Base-by-base conservation (phyloP, 148 eudicot genomes). In the Polygonum maritimum region DNA sequence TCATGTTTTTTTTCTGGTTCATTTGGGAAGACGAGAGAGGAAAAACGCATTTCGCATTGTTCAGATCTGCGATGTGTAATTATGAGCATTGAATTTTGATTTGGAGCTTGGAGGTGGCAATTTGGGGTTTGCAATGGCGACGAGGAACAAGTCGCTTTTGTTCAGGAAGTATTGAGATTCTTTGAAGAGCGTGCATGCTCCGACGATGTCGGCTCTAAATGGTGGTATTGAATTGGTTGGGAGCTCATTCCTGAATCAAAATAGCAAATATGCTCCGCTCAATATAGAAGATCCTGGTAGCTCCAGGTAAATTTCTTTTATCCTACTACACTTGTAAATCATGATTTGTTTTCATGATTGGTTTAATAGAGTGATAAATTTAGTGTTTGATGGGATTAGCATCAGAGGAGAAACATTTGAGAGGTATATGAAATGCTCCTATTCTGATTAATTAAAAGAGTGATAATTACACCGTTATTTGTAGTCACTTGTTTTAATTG, bases 121-220 rank as follows among this genome's bases (percentile, higher is more conserved):
- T 11, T 74, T 45, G 0, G 75, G 0, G 75, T 73, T 69, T 52
- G 0, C 74, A 81, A 94, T 94, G 98, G 90, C 98, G 83, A 82
- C 87, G 65, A 86, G 98, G 78, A 94, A 91, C 74, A 76, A 91
- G 75, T 88, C 98, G 58, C 48, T 88, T 9, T 47, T 91, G 89
- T 94, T 75, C 55, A 85, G 81, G 76, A 91, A 85, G 81, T 89
- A 91, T 70, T 85, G 97, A 58, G 94, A 94, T 75, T 92, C 97
- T 8, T 83, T 94, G 69, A 91, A 91, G 83, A 88, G 88, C 80
- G 97, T 87, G 13, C 81, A 92, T 36, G 75, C 72, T 74, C 88
- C 94, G 74, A 71, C 85, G 67, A 78, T 77, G 58, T 80, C 86
- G 35, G 74, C 86, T 9, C 77, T 45, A 11, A 52, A 89, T 41